Percentiles rank a stretch among this genome's conserved stretches.
phyloP scores from a whole-genome alignment of 2,329 filamentous ascomycete species.

The Capronia coronata region DNA sequence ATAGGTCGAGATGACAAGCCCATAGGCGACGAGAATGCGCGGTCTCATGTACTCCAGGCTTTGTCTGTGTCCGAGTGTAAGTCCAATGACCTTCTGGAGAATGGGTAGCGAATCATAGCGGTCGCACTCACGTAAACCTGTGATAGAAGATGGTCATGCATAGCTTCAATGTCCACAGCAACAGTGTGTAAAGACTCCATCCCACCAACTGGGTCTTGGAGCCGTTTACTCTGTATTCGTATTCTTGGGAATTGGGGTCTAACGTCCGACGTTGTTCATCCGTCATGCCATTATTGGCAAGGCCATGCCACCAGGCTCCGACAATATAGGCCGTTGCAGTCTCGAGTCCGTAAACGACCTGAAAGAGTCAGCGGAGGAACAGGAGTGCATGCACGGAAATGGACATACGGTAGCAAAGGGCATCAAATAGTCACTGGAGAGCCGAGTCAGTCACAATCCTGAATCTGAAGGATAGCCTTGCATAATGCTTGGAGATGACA shows the following conservation, averaged over 20 bases:
- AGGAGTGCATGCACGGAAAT: conserved; percentile 2
- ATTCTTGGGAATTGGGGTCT: conserved; percentile 42
- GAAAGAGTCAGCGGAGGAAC: conserved; percentile 1
- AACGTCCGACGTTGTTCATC: conserved; percentile 44
- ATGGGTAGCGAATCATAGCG: not conserved
- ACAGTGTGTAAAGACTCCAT: conserved; percentile 49
- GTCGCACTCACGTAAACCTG: conserved; percentile 43
- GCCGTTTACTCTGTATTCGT: conserved; percentile 45
- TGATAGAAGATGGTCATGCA: conserved; percentile 54
- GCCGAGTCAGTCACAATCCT: conserved; percentile 3
- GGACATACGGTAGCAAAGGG: conserved; percentile 49
- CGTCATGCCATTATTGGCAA: conserved; percentile 55
- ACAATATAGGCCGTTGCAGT: conserved; percentile 47
- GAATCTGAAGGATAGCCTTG: not conserved
- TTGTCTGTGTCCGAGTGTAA: conserved; percentile 30
- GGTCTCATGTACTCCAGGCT: conserved; percentile 38
- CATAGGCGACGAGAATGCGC: conserved; percentile 48
- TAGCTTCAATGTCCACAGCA: conserved; percentile 50
- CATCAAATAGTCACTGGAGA: conserved; percentile 49
- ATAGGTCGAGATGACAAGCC: conserved; percentile 45
- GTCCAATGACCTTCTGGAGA: not conserved
- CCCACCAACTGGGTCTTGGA: conserved; percentile 50
- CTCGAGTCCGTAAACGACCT: conserved; percentile 49
- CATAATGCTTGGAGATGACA: not conserved
- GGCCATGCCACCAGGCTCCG: conserved; percentile 44